Conservation (phyloP, 2,329 filamentous ascomycete genomes). For the Coleophoma crateriformis region DNA sequence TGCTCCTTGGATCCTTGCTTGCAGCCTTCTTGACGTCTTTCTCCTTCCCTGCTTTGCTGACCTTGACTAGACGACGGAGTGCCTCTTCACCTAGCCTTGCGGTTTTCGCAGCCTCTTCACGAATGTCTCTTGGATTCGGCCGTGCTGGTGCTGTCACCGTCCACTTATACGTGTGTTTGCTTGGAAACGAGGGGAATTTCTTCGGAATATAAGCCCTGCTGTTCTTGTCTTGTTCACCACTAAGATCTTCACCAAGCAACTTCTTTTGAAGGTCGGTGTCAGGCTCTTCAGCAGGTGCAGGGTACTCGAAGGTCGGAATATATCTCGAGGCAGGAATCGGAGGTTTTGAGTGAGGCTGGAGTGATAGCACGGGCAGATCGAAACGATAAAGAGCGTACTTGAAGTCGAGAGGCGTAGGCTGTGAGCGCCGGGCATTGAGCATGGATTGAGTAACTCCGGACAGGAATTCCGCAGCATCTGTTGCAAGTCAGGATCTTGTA, state of each 20-base stretch:
- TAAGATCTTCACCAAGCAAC: conserved; percentile 45
- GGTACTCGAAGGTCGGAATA: conserved; percentile 25
- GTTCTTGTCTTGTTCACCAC: conserved; percentile 51
- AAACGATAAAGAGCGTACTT: conserved; percentile 45
- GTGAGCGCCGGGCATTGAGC: conserved; percentile 34
- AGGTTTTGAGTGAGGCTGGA: conserved; percentile 51
- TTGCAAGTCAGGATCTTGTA: conserved; percentile 7
- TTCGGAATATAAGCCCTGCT: conserved; percentile 50
- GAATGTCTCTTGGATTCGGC: conserved; percentile 51
- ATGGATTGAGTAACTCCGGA: conserved; percentile 23
- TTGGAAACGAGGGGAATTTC: conserved; percentile 56
- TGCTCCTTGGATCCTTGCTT: conserved; percentile 39
- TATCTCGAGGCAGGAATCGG: conserved; percentile 35
- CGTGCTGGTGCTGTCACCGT: conserved; percentile 42
- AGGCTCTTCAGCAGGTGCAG: conserved; percentile 30
- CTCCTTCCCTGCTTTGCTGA: conserved; percentile 58
- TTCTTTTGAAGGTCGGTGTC: conserved; percentile 33
- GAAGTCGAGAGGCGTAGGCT: conserved; percentile 52
- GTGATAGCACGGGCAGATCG: conserved; percentile 43
- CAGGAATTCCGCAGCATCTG: conserved; percentile 24
- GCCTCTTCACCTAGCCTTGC: conserved; percentile 59
- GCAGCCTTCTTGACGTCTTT: conserved; percentile 56
- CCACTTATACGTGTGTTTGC: conserved; percentile 58
- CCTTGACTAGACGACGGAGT: conserved; percentile 51
- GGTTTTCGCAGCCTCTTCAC: conserved; percentile 52